phyloP scores from a whole-genome alignment of 495 filamentous ascomycete genomes.

The Arthonia radiata region DNA sequence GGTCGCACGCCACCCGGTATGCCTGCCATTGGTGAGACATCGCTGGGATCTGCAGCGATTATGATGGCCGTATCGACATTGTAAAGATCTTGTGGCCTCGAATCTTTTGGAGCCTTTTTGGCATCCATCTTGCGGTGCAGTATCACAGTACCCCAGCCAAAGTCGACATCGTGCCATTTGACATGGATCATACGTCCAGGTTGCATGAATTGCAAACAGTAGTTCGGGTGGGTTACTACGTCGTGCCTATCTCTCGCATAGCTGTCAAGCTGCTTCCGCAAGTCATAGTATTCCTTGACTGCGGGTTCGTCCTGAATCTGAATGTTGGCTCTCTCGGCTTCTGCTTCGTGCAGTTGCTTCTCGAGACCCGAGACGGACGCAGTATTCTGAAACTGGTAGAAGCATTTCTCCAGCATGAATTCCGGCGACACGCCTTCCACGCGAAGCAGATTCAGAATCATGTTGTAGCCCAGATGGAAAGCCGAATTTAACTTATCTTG shows the following conservation, averaged over 20 bases:
- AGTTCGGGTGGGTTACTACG: constrained; percentile 73
- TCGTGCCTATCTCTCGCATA: constrained; percentile 66
- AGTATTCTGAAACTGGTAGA: constrained; percentile 93
- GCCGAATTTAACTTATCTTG: constrained; percentile 94
- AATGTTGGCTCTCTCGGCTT: constrained; percentile 43
- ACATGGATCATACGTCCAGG: constrained; percentile 65
- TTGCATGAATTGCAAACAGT: constrained; percentile 57
- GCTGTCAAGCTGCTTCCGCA: constrained; percentile 55
- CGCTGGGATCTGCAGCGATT: constrained; percentile 31
- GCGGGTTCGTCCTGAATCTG: constrained; percentile 62
- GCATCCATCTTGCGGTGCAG: constrained; percentile 30
- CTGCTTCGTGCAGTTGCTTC: constrained; percentile 47
- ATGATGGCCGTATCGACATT: constrained; percentile 60
- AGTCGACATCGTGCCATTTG: constrained; percentile 53
- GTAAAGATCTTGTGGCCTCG: constrained; percentile 43
- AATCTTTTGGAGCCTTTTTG: constrained; percentile 33
- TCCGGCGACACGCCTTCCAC: constrained; percentile 92
- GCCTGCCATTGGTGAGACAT: too few species aligned
- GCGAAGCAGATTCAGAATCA: constrained; percentile 87
- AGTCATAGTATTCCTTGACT: constrained; percentile 74
- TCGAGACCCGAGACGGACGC: constrained; percentile 62
- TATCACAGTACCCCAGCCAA: constrained; percentile 83
- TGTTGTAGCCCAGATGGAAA: constrained; percentile 97
- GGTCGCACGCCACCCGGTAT: constrained; percentile 39
- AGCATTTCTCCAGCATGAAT: constrained; percentile 89